Base-by-base conservation (phyloP, 2,329 filamentous ascomycete species). In the Hymenoscyphus repandus region DNA sequence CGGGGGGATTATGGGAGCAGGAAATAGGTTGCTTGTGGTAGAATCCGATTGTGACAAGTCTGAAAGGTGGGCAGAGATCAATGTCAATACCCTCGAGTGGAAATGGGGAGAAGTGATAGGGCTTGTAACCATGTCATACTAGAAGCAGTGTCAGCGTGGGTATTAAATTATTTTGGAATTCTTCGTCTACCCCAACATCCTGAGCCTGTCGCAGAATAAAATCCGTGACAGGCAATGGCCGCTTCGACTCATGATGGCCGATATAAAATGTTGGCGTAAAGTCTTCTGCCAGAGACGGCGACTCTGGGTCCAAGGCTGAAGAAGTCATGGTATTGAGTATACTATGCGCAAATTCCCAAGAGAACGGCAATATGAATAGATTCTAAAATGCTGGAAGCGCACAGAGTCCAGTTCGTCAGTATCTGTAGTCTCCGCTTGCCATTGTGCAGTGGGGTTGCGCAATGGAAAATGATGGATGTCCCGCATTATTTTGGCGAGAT, bases 71-170 rank as follows among this genome's bases (percentile, higher is more conserved):
- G 72, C 68, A 39, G 78, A 74, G 31, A 88, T 72, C 30, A 88
- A 72, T 20, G 74, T 72, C 57, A 86, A 73, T 13, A 93, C 82
- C 50, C 86, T 78, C 27, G 80, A 73, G 56, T 83, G 83, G 68
- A 92, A 93, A 62, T 83, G 76, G 17, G 74, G 68, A 62, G 86
- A 93, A 36, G 88, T 92, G 65, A 95, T 84, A 45, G 87, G 85
- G 15, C 82, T 83, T 4, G 88, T 91, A 57, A 88, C 77, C 73
- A 90, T 88, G 64, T 85, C 81, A 72, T 92, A 89, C 86, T 91
- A 56, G 49, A 13, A 7, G 15, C 13, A 47, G 45, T 43, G 50
- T 62, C 54, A 66, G 60, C 51, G 46, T 32, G 27, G 39, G 42
- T 59, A 64, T 39, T 45, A 37, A 33, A 9, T 32, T 9, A 10